phyloP scores from a whole-genome alignment of 1,284 basidiomycete species.

The Ceratobasidium sp. region DNA sequence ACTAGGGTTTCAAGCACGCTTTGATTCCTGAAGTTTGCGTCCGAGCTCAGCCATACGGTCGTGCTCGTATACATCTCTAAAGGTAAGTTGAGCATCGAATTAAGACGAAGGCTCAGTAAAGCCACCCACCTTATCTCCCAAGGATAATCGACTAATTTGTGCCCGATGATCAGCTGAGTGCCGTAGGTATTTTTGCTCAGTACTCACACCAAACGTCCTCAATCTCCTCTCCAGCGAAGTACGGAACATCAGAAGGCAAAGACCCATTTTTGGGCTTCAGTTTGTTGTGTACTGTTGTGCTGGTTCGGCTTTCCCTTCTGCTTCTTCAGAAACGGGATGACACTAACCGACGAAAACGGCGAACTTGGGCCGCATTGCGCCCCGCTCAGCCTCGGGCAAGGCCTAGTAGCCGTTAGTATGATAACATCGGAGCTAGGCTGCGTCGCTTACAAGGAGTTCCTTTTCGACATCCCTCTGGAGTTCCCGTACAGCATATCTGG shows the following conservation, averaged over 20 bases:
- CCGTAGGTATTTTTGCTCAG: slow-evolving; percentile 47
- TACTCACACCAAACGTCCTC: slow-evolving; percentile 66
- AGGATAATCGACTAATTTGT: slow-evolving; percentile 76
- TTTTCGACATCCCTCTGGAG: slow-evolving; percentile 86
- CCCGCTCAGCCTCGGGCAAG: slow-evolving; percentile 75
- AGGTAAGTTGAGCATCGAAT: slow-evolving; percentile 45
- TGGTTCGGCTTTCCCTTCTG: background rate
- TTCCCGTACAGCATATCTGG: slow-evolving; percentile 87
- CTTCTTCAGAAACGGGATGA: background rate
- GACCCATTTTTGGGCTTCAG: slow-evolving; percentile 82
- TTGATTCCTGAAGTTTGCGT: slow-evolving; percentile 51
- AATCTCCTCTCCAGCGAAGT: slow-evolving; percentile 55
- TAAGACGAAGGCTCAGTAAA: slow-evolving; percentile 32
- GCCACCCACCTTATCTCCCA: slow-evolving; percentile 77
- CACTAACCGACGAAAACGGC: slow-evolving; percentile 78
- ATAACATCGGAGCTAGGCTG: background rate
- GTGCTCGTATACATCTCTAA: slow-evolving; percentile 81
- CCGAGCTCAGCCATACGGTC: slow-evolving; percentile 65
- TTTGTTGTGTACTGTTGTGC: slow-evolving; percentile 84
- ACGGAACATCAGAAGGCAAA: slow-evolving; percentile 75
- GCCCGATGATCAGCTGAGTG: slow-evolving; percentile 36
- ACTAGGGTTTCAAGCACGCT: slow-evolving; percentile 44
- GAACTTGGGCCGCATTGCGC: slow-evolving; percentile 80
- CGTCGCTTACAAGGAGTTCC: slow-evolving; percentile 63
- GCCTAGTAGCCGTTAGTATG: slow-evolving; percentile 41